Conservation (phyloP, 495 filamentous ascomycete species). For the Usnea hakonensis region DNA sequence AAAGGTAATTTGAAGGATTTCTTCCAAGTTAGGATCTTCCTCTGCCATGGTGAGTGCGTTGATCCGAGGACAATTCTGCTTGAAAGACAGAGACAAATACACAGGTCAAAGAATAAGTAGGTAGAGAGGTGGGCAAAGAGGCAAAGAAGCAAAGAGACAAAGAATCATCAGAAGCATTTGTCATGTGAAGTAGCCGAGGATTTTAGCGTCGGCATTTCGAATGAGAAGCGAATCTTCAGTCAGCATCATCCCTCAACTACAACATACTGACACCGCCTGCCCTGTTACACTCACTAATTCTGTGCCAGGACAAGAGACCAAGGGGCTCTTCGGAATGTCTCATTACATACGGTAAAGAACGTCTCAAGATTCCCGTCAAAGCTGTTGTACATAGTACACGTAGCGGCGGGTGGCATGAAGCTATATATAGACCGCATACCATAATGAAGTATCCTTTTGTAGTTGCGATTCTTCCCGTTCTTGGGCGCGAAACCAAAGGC, state of each 20-base stretch:
- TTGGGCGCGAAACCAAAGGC: neutral
- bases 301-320: neutral
- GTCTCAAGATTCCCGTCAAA: neutral
- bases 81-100: too few relatives aligned
- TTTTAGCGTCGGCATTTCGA: too few relatives aligned
- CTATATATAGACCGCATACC: neutral
- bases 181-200: too few relatives aligned
- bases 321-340: neutral
- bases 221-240: too few relatives aligned
- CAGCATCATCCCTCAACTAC: too few relatives aligned
- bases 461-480: neutral
- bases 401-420: neutral
- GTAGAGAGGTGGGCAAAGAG: neutral
- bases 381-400: neutral
- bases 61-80: neutral
- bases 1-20: conserved; percentile 34
- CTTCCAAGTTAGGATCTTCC: neutral
- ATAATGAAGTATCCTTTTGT: neutral
- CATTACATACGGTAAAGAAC: neutral
- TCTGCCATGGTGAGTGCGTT: neutral
- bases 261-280: too few relatives aligned
- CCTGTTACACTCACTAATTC: neutral
- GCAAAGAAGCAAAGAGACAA: too few relatives aligned
- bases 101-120: neutral
- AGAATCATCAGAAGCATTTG: too few relatives aligned